Percentiles rank a stretch among this genome's conserved stretches.
Evolutionary conservation across 2,329 filamentous ascomycete genomes (phyloP).

Genomic region (Lachnellula suecica): DNA sequence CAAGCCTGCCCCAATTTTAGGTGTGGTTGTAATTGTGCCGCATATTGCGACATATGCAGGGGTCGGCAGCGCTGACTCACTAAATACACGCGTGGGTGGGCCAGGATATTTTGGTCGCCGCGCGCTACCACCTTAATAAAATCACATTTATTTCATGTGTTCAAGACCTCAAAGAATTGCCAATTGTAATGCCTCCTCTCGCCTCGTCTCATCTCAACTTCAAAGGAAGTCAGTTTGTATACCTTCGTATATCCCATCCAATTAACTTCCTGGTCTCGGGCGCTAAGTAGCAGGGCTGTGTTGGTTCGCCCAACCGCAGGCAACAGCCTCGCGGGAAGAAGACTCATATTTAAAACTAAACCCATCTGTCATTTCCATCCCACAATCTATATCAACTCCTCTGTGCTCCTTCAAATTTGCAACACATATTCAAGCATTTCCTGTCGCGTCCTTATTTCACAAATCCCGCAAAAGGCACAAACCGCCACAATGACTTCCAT

Average conservation of each 20-base stretch:
- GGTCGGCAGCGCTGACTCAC: background rate
- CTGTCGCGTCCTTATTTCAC: too few relatives aligned
- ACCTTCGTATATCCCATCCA: too few relatives aligned
- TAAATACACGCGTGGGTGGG: too few relatives aligned
- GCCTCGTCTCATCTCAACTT: background rate
- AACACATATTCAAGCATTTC: too few relatives aligned
- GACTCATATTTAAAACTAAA: background rate
- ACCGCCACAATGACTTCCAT: slow-evolving; percentile 4
- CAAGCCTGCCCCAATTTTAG: background rate
- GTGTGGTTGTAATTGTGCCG: background rate
- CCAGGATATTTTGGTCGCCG: too few relatives aligned
- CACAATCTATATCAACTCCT: background rate
- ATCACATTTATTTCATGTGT: too few relatives aligned
- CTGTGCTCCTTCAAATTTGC: background rate
- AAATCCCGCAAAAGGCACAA: background rate
- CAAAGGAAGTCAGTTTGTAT: too few relatives aligned
- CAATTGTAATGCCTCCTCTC: background rate
- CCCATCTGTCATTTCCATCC: background rate
- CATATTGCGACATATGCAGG: background rate
- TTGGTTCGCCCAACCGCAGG: background rate
- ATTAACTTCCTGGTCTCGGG: background rate
- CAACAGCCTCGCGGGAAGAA: background rate
- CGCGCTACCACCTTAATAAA: too few relatives aligned
- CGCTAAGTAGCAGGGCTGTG: background rate
- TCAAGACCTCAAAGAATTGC: too few relatives aligned